A percentile compares a stretch with the other conserved stretches of the same genome.
phyloP scores from a whole-genome alignment of 2,329 filamentous ascomycete species.

The Alternaria sp. region DNA sequence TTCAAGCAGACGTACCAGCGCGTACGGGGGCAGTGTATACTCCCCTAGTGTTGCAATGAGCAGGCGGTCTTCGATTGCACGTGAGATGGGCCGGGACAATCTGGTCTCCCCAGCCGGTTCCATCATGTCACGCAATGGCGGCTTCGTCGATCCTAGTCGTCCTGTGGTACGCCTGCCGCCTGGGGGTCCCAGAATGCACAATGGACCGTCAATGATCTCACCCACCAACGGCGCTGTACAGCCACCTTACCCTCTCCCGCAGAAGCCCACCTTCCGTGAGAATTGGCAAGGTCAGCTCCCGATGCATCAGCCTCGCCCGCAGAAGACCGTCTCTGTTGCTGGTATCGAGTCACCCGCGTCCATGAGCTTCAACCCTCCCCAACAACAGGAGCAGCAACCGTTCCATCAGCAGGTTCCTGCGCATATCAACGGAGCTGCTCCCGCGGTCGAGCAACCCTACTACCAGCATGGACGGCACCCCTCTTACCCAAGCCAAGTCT shows the following conservation, averaged over 20 bases:
- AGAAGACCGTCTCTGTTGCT: slow-evolving; percentile 91
- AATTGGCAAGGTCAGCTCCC: slow-evolving; percentile 69
- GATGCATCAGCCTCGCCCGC: slow-evolving; percentile 94
- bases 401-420: slow-evolving; percentile 95
- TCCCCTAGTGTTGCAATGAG: slow-evolving; percentile 89
- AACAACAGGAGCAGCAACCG: slow-evolving; percentile 77
- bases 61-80: slow-evolving; percentile 79
- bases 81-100: slow-evolving; percentile 73
- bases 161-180: slow-evolving; percentile 88
- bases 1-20: slow-evolving; percentile 80
- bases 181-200: slow-evolving; percentile 52
- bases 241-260: slow-evolving; percentile 60
- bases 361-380: slow-evolving; percentile 66
- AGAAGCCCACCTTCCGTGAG: slow-evolving; percentile 66
- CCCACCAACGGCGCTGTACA: slow-evolving; percentile 54
- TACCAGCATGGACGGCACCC: slow-evolving; percentile 71
- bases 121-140: slow-evolving; percentile 71
- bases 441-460: slow-evolving; percentile 56
- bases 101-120: slow-evolving; percentile 84
- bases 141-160: slow-evolving; percentile 67
- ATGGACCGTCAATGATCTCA: slow-evolving; percentile 39
- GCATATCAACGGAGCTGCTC: slow-evolving; percentile 69
- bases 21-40: slow-evolving; percentile 82
- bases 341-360: slow-evolving; percentile 86
- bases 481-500: slow-evolving; percentile 74